Conservation (phyloP, 257 asterid genomes). For the Anisodus acutangulus region DNA sequence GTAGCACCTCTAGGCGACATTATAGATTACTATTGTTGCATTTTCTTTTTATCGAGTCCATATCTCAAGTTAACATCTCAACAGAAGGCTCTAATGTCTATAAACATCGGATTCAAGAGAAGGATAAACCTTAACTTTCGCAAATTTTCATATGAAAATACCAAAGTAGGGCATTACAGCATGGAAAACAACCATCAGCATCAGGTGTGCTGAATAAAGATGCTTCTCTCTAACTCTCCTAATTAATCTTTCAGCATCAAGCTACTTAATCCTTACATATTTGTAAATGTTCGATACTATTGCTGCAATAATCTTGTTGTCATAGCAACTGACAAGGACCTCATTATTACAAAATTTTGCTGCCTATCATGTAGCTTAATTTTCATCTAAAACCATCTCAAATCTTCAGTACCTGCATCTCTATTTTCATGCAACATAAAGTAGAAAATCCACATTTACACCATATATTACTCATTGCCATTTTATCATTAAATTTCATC, state of each 20-base stretch:
- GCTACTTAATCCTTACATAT: not conserved
- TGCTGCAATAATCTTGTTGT: not conserved
- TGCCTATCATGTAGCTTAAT: not conserved
- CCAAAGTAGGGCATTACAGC: not conserved
- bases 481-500: not conserved
- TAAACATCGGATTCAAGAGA: not conserved
- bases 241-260: not conserved
- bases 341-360: not conserved
- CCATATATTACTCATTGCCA: not conserved
- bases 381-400: slow-evolving; percentile 16
- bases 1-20: not conserved
- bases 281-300: not conserved
- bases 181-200: not conserved
- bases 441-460: not conserved
- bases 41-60: not conserved
- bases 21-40: not conserved
- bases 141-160: not conserved
- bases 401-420: slow-evolving; percentile 21
- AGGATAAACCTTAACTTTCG: not conserved
- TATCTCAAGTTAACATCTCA: not conserved
- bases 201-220: not conserved
- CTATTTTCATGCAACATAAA: not conserved
- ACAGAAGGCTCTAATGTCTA: not conserved
- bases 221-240: not conserved
- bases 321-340: slow-evolving; percentile 1